These are phyloP conservation scores for Diaporthe humulicola DNA, from an alignment of 2,329 filamentous ascomycete species.

Conservation along the genomic window DNA sequence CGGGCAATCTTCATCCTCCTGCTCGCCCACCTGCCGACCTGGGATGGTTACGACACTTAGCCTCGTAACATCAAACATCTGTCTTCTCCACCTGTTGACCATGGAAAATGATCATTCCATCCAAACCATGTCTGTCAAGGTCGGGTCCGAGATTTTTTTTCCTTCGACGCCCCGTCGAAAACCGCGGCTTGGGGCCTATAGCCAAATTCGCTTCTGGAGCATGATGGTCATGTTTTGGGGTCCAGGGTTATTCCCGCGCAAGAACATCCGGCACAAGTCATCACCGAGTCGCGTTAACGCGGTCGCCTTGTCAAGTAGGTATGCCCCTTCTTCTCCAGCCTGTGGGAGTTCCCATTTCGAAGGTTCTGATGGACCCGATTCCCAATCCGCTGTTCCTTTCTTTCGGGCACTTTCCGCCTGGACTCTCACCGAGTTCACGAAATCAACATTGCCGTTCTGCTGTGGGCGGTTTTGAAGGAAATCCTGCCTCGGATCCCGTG, in stretches of 20 bases:
- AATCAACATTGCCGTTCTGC: not conserved
- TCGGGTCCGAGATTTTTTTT: not conserved
- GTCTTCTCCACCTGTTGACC: not conserved
- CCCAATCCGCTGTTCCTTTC: not conserved
- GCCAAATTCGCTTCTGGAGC: not conserved
- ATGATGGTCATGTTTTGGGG: not conserved
- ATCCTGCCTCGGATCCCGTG: not conserved
- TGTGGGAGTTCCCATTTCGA: too few relatives aligned
- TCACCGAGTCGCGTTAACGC: not conserved
- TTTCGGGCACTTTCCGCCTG: not conserved
- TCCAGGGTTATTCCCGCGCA: constrained; percentile 1
- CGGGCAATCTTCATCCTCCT: not conserved
- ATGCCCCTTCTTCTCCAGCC: not conserved
- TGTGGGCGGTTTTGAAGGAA: not conserved
- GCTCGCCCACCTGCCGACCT: not conserved
- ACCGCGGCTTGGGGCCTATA: too few relatives aligned
- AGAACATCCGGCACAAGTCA: not conserved
- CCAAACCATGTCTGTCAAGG: too few relatives aligned
- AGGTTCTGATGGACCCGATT: not conserved
- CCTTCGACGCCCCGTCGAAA: not conserved
- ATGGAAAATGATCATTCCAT: not conserved
- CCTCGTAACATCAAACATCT: not conserved
- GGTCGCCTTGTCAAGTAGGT: not conserved
- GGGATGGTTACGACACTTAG: not conserved
- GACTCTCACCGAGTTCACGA: not conserved